Evolutionary conservation across 2,329 filamentous ascomycete genomes (phyloP).

Genomic region (Sodiomyces alkalinus): DNA sequence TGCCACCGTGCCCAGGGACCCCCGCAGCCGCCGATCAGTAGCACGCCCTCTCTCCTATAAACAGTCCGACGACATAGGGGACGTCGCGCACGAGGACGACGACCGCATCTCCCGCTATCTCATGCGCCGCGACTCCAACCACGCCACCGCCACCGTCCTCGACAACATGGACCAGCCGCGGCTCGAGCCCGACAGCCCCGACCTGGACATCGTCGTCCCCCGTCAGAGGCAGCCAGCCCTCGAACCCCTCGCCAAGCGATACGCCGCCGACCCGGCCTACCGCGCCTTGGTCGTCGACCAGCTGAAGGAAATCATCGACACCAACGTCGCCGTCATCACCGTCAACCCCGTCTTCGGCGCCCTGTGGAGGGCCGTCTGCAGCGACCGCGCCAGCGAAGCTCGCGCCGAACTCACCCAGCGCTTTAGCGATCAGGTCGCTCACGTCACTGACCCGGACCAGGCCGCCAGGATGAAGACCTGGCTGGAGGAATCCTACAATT

Average conservation of each 20-base stretch:
- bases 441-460: slow-evolving; percentile 15
- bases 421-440: slow-evolving; percentile 24
- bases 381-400: slow-evolving; percentile 23
- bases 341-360: slow-evolving; percentile 34
- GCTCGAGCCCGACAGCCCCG: slow-evolving; percentile 9
- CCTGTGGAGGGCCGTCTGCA: slow-evolving; percentile 33
- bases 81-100: slow-evolving; percentile 2
- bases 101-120: slow-evolving; percentile 1
- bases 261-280: slow-evolving; percentile 21
- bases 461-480: slow-evolving; percentile 26
- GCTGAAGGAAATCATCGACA: slow-evolving; percentile 24
- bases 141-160: not conserved
- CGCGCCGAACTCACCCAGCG: slow-evolving; percentile 24
- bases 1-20: not conserved
- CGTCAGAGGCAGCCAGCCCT: slow-evolving; percentile 11
- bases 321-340: slow-evolving; percentile 26
- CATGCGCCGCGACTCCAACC: not conserved
- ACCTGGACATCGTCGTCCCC: slow-evolving; percentile 13
- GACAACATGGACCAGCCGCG: slow-evolving; percentile 7
- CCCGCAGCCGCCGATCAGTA: too few relatives aligned
- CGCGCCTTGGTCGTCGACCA: slow-evolving; percentile 21
- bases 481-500: slow-evolving; percentile 36
- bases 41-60: too few relatives aligned
- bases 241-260: slow-evolving; percentile 23
- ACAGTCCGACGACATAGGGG: not conserved